Evolutionary conservation across 2,329 filamentous ascomycete species (phyloP).

Genomic region (Hymenoscyphus occultus): DNA sequence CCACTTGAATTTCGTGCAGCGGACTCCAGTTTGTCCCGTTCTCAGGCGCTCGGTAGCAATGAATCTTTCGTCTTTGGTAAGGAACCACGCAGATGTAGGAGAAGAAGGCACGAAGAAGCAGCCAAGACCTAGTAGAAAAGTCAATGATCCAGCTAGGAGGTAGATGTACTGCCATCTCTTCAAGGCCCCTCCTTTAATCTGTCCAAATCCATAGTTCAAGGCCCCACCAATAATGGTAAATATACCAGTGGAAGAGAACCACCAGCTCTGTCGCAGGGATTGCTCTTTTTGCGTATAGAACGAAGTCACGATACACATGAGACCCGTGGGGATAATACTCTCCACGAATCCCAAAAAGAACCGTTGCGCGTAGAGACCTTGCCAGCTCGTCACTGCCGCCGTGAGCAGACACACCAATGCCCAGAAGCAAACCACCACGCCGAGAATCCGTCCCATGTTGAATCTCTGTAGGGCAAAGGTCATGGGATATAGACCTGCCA

Average conservation of each 20-base stretch:
- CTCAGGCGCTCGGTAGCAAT: constrained; percentile 63
- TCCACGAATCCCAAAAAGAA: constrained; percentile 63
- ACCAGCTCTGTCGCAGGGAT: constrained; percentile 62
- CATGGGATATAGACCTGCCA: constrained; percentile 71
- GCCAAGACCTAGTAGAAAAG: constrained; percentile 60
- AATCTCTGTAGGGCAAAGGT: constrained; percentile 68
- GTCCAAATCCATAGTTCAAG: constrained; percentile 66
- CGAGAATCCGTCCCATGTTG: constrained; percentile 61
- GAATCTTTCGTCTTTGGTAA: constrained; percentile 59
- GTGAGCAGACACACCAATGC: constrained; percentile 65
- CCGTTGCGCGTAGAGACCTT: constrained; percentile 63
- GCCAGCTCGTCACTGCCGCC: constrained; percentile 60
- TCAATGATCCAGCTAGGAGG: constrained; percentile 60
- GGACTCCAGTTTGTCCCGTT: constrained; percentile 60
- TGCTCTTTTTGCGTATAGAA: constrained; percentile 67
- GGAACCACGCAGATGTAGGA: constrained; percentile 66
- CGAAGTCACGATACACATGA: constrained; percentile 60
- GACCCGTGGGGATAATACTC: constrained; percentile 62
- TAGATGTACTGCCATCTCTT: constrained; percentile 70
- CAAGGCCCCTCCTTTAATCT: constrained; percentile 53
- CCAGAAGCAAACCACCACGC: constrained; percentile 63
- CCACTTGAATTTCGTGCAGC: constrained; percentile 58
- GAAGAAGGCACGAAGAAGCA: constrained; percentile 67
- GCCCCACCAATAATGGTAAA: constrained; percentile 62
- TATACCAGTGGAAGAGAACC: constrained; percentile 55